A percentile compares a stretch with the other conserved stretches of the same genome.
These are phyloP conservation scores for Geoglossum cookeanum DNA, from an alignment of 2,329 filamentous ascomycete genomes.

Conservation along the genomic window DNA sequence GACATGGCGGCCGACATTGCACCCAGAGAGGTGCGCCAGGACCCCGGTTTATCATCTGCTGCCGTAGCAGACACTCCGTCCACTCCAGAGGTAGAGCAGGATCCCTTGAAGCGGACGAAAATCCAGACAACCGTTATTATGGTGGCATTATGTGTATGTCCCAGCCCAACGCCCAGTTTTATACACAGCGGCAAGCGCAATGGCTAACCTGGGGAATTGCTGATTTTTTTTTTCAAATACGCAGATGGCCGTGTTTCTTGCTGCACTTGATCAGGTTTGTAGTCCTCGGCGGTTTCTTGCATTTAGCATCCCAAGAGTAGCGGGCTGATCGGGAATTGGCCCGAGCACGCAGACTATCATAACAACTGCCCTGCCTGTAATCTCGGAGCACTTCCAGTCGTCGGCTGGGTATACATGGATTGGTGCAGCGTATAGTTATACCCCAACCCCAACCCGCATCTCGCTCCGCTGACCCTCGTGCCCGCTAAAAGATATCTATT, in stretches of 20 bases:
- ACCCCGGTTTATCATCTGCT: background rate
- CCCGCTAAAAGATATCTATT: background rate
- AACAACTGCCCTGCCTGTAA: slow-evolving; percentile 26
- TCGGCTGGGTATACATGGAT: slow-evolving; percentile 29
- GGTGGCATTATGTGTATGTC: slow-evolving; percentile 23
- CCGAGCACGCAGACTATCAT: slow-evolving; percentile 19
- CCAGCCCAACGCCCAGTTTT: background rate
- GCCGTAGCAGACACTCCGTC: background rate
- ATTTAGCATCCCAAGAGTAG: slow-evolving; percentile 27
- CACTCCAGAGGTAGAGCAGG: background rate
- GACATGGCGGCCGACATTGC: background rate
- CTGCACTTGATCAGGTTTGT: slow-evolving; percentile 36
- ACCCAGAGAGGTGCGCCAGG: background rate
- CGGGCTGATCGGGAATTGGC: slow-evolving; percentile 14
- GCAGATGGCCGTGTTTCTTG: slow-evolving; percentile 37
- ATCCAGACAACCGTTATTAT: slow-evolving; percentile 29
- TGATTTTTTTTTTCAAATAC: background rate
- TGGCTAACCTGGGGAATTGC: background rate
- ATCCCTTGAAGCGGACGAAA: background rate
- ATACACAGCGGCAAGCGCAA: background rate
- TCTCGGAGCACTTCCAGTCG: slow-evolving; percentile 23
- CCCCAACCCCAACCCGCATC: background rate
- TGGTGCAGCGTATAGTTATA: slow-evolving; percentile 21
- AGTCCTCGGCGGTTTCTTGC: slow-evolving; percentile 31
- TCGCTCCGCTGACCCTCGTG: slow-evolving; percentile 16